Evolutionary conservation across 2,329 filamentous ascomycete species (phyloP), one percentile per base, ranked within the genome.

Genomic region (Xenosphaeropsis pyriputrescens): DNA sequence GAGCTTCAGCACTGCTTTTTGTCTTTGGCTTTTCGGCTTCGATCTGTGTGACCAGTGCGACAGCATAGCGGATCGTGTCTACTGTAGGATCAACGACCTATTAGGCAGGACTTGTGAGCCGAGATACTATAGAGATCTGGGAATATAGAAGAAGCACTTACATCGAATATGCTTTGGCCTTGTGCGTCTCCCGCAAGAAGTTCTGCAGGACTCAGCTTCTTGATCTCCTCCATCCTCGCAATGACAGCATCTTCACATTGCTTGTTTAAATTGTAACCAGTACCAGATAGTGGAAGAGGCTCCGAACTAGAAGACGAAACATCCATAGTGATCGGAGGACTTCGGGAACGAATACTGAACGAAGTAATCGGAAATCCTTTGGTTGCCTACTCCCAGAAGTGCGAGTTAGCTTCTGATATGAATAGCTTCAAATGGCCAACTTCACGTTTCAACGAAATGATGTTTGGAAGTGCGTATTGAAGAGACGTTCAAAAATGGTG

Each of bases 11-110:
- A 22, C 46, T 46, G 40, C 55, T 44, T 29, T 58, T 45, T 38
- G 47, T 45, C 16, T 41, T 34, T 38, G 54, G 43, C 39, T 50
- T 53, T 47, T 59, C 54, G 32, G 47, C 53, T 30, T 59, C 52
- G 39, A 73, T 61, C 43, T 67, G 63, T 22, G 63, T 59, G 34
- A 62, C 54, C 29, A 81, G 60, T 34, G 70, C 59, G 43, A 63
- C 66, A 36, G 75, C 57, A 54, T 77, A 80, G 7, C 70, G 61
- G 43, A 79, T 62, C 14, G 70, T 69, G 51, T 80, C 72, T 30
- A 63, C 54, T 6, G 64, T 54, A 15, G 77, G 74, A 46, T 78
- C 63, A 16, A 56, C 45, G 29, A 51, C 43, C 47, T 54, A 30
- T 11, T 18, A 26, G 5, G 12, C 22, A 11, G 3, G 8, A 9